These are phyloP conservation scores for Pichia sp. DNA, from an alignment of 1,139 yeast species.

Conservation along the genomic window DNA sequence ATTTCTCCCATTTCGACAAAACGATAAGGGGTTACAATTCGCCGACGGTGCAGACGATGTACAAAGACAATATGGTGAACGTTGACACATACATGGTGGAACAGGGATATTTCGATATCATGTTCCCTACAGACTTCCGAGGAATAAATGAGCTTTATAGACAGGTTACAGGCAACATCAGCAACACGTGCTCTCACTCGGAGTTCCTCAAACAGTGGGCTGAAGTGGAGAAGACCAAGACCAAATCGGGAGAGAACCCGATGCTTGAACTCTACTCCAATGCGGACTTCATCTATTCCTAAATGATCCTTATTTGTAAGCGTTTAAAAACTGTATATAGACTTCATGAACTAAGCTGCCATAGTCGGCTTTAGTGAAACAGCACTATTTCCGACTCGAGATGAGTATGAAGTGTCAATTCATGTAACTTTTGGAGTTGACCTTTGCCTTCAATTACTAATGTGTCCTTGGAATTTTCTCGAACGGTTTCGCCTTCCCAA, in stretches of 20 bases:
- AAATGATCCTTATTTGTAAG: background rate
- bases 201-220: constrained; percentile 73
- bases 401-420: too few species aligned
- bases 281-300: constrained; percentile 61
- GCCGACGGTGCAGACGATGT: constrained; percentile 81
- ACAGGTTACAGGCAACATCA: constrained; percentile 59
- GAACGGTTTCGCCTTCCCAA: constrained; percentile 1
- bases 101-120: constrained; percentile 81
- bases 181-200: constrained; percentile 54
- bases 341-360: background rate
- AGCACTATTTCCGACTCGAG: background rate
- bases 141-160: constrained; percentile 60
- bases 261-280: constrained; percentile 75
- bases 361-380: background rate
- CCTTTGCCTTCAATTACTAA: too few species aligned
- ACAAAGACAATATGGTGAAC: constrained; percentile 64
- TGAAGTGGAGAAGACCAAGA: constrained; percentile 61
- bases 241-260: constrained; percentile 82
- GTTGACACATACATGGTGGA: constrained; percentile 72
- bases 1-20: constrained; percentile 64
- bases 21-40: constrained; percentile 63
- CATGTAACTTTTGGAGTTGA: too few species aligned
- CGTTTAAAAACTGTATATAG: constrained; percentile 1
- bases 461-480: constrained; percentile 5
- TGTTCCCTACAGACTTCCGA: constrained; percentile 80